Evolutionary conservation across 495 filamentous ascomycete species (phyloP).

Genomic region (Hyaloscypha bicolor): DNA sequence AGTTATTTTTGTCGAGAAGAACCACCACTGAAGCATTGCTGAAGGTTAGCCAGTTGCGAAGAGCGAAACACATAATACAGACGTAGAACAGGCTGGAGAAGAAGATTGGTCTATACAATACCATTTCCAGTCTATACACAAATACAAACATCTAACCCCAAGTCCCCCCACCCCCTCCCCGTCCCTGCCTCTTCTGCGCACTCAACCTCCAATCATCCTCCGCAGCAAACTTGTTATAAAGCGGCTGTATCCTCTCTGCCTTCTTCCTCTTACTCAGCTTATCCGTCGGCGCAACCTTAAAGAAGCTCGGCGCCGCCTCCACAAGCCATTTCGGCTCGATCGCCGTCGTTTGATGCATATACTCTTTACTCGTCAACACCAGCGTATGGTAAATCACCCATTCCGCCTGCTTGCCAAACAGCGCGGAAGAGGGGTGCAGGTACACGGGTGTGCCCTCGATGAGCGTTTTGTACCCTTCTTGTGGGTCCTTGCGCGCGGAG

Average conservation of each 20-base stretch:
- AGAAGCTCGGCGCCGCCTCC: constrained; percentile 94
- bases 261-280: constrained; percentile 88
- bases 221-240: constrained; percentile 88
- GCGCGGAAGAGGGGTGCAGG: constrained; percentile 84
- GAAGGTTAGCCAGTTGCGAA: too few relatives aligned
- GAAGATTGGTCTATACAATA: too few relatives aligned
- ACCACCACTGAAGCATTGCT: too few relatives aligned
- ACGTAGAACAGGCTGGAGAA: too few relatives aligned
- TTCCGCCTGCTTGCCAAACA: constrained; percentile 95
- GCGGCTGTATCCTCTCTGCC: constrained; percentile 89
- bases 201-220: constrained; percentile 94
- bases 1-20: too few relatives aligned
- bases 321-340: constrained; percentile 94
- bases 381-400: constrained; percentile 92
- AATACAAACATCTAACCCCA: constrained; percentile 67
- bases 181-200: constrained; percentile 83
- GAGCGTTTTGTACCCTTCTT: constrained; percentile 95
- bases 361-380: constrained; percentile 93
- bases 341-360: constrained; percentile 89
- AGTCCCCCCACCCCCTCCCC: constrained; percentile 86
- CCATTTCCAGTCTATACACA: neutral
- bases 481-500: constrained; percentile 90
- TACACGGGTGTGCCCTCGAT: constrained; percentile 94
- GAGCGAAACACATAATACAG: too few relatives aligned
- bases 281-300: constrained; percentile 93